Percentiles rank a stretch among this genome's conserved stretches.
phyloP scores from a whole-genome alignment of 2,329 filamentous ascomycete genomes.

The Hymenoscyphus scutula region DNA sequence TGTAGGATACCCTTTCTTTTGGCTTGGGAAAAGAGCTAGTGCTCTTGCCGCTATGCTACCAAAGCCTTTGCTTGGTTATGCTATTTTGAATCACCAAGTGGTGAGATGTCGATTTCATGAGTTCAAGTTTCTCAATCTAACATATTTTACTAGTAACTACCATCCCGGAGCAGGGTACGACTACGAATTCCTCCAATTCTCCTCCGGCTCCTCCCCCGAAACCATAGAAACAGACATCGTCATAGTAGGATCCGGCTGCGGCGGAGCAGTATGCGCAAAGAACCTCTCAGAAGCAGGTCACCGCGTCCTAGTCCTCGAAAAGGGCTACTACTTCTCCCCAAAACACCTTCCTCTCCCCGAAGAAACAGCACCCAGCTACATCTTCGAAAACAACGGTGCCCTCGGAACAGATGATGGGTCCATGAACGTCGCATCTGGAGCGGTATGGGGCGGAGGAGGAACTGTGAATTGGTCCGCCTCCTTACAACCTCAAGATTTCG shows the following conservation, averaged over 20 bases:
- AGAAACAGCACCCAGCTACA: slow-evolving; percentile 54
- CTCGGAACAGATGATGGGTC: slow-evolving; percentile 54
- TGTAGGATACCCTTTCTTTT: background rate
- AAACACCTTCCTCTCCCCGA: slow-evolving; percentile 73
- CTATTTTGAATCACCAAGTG: background rate
- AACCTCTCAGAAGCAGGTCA: slow-evolving; percentile 74
- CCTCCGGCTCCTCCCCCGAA: slow-evolving; percentile 42
- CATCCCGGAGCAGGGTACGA: slow-evolving; percentile 24
- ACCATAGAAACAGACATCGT: slow-evolving; percentile 76
- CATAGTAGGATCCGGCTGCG: slow-evolving; percentile 83
- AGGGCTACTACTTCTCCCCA: slow-evolving; percentile 73
- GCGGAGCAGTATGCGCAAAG: slow-evolving; percentile 78
- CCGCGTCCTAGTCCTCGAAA: slow-evolving; percentile 77
- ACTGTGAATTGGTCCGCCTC: slow-evolving; percentile 65
- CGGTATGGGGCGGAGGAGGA: slow-evolving; percentile 81
- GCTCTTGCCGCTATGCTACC: background rate
- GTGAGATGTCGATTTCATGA: background rate
- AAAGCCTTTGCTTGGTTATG: background rate
- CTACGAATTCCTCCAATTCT: slow-evolving; percentile 35
- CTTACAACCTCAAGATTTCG: slow-evolving; percentile 64
- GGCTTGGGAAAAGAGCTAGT: background rate
- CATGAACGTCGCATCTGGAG: slow-evolving; percentile 63
- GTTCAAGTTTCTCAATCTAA: background rate
- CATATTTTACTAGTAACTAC: background rate
- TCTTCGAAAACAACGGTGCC: slow-evolving; percentile 69